A percentile compares a stretch with the other conserved stretches of the same genome.
Evolutionary conservation across 2,329 filamentous ascomycete species (phyloP).

Genomic region (Clonostachys sp.): DNA sequence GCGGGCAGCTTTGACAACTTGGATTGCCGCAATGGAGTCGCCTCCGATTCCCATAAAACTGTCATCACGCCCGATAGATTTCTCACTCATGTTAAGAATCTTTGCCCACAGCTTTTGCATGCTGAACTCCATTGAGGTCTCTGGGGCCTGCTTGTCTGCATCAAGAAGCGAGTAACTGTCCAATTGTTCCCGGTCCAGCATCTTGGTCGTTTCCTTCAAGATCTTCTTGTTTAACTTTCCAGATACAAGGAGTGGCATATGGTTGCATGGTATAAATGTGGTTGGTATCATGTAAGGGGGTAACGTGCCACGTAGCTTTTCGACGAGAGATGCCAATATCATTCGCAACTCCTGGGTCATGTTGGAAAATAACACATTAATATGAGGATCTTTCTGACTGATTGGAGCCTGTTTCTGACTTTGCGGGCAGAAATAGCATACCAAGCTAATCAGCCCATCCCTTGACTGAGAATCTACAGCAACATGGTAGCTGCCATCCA

Average conservation of each 20-base stretch:
- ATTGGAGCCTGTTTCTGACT: background rate
- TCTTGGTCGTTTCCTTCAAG: background rate
- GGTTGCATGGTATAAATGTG: constrained; percentile 6
- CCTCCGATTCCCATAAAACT: constrained; percentile 18
- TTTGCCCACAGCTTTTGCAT: constrained; percentile 16
- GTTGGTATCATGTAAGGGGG: constrained; percentile 10
- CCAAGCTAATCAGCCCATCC: background rate
- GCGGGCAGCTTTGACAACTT: constrained; percentile 3
- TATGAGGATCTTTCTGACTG: background rate
- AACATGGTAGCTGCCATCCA: background rate
- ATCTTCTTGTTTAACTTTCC: constrained; percentile 7
- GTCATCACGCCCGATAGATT: constrained; percentile 16
- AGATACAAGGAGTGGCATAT: constrained; percentile 6
- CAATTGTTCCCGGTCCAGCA: background rate
- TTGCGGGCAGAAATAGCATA: background rate
- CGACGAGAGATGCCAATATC: background rate
- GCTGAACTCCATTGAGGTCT: background rate
- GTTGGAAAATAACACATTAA: background rate
- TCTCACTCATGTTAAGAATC: constrained; percentile 9
- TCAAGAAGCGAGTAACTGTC: background rate
- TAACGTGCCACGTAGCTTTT: background rate
- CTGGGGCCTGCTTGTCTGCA: background rate
- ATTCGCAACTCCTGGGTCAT: background rate
- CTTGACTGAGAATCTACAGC: constrained; percentile 2
- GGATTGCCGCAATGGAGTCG: constrained; percentile 22